Evolutionary conservation across 2,329 filamentous ascomycete species (phyloP), one percentile per base, ranked within the genome.

Genomic region (Cercospora sojina): DNA sequence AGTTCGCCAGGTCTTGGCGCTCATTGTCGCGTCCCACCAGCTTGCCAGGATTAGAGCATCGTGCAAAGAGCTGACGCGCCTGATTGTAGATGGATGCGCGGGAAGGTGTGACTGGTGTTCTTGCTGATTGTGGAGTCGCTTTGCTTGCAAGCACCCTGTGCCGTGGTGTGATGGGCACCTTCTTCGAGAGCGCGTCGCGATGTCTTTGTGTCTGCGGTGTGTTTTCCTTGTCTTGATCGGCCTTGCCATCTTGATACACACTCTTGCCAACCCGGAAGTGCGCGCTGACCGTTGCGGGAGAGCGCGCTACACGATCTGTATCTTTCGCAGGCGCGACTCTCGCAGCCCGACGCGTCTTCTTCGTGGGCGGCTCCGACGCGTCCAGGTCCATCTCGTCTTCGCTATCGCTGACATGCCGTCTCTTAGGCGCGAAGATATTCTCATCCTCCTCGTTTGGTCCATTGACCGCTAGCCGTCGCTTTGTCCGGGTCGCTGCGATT

Each of bases 61-160:
- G 88, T 6, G 91, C 89, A 76, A 99, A 99, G 2, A 96, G 80
- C 74, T 97, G 92, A 31, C 94, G 88, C 16, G 93, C 95, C 67
- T 89, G 85, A 69, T 95, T 92, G 79, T 97, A 98, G 41, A 97
- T 84, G 0, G 92, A 95, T 10, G 87, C 82, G 62, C 80, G 80
- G 29, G 87, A 86, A 12, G 91, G 90, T 6, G 91, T 91, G 35
- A 85, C 82, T 10, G 90, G 90, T 12, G 92, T 91, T 70, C 90
- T 88, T 20, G 91, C 91, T 49, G 92, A 96, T 72, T 90, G 83
- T 64, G 93, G 90, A 70, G 91, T 93, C 73, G 90, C 86, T 38
- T 91, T 84, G 75, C 88, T 91, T 69, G 89, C 91, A 80, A 91
- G 90, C 66, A 97, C 89, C 64, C 91, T 88, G 77, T 96, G 93